phyloP scores from a whole-genome alignment of 2,329 filamentous ascomycete genomes.

The Alternaria ventricosa region DNA sequence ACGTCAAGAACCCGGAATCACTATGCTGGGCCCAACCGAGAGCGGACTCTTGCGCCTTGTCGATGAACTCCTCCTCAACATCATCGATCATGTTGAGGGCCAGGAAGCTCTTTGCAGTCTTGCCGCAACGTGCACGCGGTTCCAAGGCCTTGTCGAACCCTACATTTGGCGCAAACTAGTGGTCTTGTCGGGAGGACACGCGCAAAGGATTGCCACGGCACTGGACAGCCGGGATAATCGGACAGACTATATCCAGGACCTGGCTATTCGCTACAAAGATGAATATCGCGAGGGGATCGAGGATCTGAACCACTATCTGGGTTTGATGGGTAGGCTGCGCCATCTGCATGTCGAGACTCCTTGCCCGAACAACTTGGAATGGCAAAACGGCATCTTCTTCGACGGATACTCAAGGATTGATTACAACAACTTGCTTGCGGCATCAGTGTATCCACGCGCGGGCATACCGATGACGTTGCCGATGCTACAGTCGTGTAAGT shows the following conservation, averaged over 20 bases:
- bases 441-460: constrained; percentile 27
- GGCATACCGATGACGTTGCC: constrained; percentile 24
- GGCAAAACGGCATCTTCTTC: constrained; percentile 29
- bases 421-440: constrained; percentile 39
- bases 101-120: constrained; percentile 33
- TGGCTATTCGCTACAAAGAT: constrained; percentile 40
- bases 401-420: constrained; percentile 40
- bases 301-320: constrained; percentile 35
- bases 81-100: constrained; percentile 41
- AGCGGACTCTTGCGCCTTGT: constrained; percentile 35
- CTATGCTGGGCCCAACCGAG: constrained; percentile 21
- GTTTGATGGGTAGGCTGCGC: constrained; percentile 35
- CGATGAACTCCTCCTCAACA: constrained; percentile 44
- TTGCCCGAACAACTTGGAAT: constrained; percentile 46
- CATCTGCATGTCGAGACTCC: constrained; percentile 43
- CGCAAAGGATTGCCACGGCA: constrained; percentile 27
- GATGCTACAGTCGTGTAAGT: constrained; percentile 42
- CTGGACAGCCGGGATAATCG: constrained; percentile 33
- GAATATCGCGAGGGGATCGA: constrained; percentile 36
- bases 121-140: constrained; percentile 37
- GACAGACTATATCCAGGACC: constrained; percentile 31
- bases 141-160: constrained; percentile 41
- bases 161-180: constrained; percentile 43
- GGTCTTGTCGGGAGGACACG: constrained; percentile 36
- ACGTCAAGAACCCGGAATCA: constrained; percentile 20